A percentile compares a stretch with the other conserved stretches of the same genome.
phyloP scores from a whole-genome alignment of 257 asterid genomes.

The Primulina huaijiensis region DNA sequence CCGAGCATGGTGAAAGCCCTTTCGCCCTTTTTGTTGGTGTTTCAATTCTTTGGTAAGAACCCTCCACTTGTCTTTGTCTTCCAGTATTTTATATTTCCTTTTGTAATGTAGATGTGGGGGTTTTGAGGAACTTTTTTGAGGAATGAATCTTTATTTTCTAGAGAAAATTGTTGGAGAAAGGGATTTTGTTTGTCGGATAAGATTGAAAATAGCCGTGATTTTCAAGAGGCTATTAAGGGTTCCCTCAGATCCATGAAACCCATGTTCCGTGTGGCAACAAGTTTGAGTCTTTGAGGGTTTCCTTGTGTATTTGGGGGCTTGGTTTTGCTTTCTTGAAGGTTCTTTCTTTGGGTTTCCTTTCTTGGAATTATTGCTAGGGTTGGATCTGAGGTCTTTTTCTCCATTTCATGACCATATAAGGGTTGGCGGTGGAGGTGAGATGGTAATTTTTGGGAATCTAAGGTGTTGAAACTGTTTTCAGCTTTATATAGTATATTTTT shows the following conservation, averaged over 20 bases:
- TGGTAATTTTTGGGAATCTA: no score
- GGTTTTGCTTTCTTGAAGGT: slow-evolving; percentile 36
- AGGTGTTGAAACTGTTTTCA: no score
- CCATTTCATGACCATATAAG: slow-evolving; percentile 38
- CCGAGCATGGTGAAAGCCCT: slow-evolving; percentile 24
- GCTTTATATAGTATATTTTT: slow-evolving; percentile 30
- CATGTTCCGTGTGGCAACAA: slow-evolving; percentile 59
- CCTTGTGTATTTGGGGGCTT: slow-evolving; percentile 57
- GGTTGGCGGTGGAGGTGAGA: slow-evolving; percentile 44
- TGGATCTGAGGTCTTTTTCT: slow-evolving; percentile 41
- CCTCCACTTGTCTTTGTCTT: slow-evolving; percentile 7
- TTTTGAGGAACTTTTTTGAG: slow-evolving; percentile 32
- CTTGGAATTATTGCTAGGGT: slow-evolving; percentile 47
- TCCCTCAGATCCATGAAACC: slow-evolving; percentile 77
- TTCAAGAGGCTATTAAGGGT: slow-evolving; percentile 56
- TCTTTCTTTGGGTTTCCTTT: slow-evolving; percentile 34
- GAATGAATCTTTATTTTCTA: slow-evolving; percentile 37
- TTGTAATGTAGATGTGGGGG: slow-evolving; percentile 15
- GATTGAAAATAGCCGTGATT: slow-evolving; percentile 16
- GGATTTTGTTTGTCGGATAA: slow-evolving; percentile 16
- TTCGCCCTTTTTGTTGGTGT: slow-evolving; percentile 27
- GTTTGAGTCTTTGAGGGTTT: slow-evolving; percentile 46
- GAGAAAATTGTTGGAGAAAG: no score
- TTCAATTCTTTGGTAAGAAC: slow-evolving; percentile 42
- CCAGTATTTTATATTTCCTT: slow-evolving; percentile 17